A percentile compares a stretch with the other conserved stretches of the same genome.
Conservation (phyloP, 306 rosid genomes). For the Sicyos edulis region DNA sequence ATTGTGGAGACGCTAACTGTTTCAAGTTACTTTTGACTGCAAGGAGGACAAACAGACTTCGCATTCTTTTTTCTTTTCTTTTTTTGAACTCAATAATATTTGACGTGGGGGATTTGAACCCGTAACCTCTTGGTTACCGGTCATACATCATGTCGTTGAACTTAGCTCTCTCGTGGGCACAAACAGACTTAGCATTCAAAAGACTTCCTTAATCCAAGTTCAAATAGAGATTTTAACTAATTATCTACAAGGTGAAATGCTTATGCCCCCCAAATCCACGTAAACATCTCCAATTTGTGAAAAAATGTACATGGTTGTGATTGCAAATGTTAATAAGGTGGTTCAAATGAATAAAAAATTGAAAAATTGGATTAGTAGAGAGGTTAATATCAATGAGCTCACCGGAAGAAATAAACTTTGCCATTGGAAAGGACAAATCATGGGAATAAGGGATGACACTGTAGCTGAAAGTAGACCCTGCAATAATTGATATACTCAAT, state of each 20-base stretch:
- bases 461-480: conserved; percentile 86
- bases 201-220: neutral
- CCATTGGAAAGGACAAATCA: conserved; percentile 97
- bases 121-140: too few species aligned
- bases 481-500: conserved; percentile 32
- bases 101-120: too few species aligned
- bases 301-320: neutral
- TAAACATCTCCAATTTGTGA: neutral
- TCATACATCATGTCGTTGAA: too few species aligned
- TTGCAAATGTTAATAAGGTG: neutral
- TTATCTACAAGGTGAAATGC: neutral
- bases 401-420: conserved; percentile 94
- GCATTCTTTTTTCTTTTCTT: too few species aligned
- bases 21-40: neutral
- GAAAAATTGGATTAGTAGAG: neutral
- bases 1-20: neutral
- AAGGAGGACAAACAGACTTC: neutral
- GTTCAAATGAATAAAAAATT: neutral
- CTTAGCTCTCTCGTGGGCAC: too few species aligned
- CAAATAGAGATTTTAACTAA: neutral
- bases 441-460: conserved; percentile 68
- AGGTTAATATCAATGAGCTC: conserved; percentile 32
- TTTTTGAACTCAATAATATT: too few species aligned
- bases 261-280: neutral
- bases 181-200: neutral